Conservation (phyloP, 805 yeast genomes). For the Saccharomycopsis guyanensis region DNA sequence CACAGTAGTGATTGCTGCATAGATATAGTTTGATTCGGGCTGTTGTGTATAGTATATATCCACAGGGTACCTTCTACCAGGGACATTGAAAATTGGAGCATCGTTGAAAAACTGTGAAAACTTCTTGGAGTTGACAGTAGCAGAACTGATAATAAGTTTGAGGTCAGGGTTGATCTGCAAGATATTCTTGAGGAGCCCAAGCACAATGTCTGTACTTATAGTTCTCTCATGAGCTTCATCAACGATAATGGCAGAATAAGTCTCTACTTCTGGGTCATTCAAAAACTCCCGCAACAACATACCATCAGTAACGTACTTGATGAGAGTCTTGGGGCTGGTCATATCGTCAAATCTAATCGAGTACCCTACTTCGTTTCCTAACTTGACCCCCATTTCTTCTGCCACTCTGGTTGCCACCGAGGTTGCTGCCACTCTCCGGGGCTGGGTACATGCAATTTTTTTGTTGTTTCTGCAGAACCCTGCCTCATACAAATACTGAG, state of each 20-base stretch:
- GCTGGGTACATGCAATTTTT: conserved; percentile 84
- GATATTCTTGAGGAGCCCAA: conserved; percentile 75
- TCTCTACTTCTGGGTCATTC: conserved; percentile 58
- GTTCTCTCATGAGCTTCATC: conserved; percentile 99
- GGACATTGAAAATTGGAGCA: conserved; percentile 84
- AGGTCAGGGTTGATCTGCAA: conserved; percentile 57
- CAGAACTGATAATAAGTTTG: conserved; percentile 78
- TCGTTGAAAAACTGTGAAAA: conserved; percentile 74
- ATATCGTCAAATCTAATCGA: conserved; percentile 80
- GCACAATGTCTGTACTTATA: conserved; percentile 33
- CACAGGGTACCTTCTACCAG: conserved; percentile 92
- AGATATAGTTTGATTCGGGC: conserved; percentile 87
- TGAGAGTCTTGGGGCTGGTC: conserved; percentile 52
- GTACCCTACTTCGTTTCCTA: conserved; percentile 90
- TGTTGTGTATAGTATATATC: conserved; percentile 73
- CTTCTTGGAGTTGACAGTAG: conserved; percentile 86
- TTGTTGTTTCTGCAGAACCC: conserved; percentile 60
- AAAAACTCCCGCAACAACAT: conserved; percentile 82
- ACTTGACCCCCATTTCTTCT: conserved; percentile 69
- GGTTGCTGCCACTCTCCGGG: conserved; percentile 91
- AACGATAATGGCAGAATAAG: conserved; percentile 78
- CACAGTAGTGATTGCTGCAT: conserved; percentile 82
- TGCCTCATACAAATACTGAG: conserved; percentile 78
- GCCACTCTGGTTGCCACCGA: conserved; percentile 89
- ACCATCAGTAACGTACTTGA: conserved; percentile 96